Conservation (phyloP, 352 stramenopile genomes). For the Globisporangium viniferum region DNA sequence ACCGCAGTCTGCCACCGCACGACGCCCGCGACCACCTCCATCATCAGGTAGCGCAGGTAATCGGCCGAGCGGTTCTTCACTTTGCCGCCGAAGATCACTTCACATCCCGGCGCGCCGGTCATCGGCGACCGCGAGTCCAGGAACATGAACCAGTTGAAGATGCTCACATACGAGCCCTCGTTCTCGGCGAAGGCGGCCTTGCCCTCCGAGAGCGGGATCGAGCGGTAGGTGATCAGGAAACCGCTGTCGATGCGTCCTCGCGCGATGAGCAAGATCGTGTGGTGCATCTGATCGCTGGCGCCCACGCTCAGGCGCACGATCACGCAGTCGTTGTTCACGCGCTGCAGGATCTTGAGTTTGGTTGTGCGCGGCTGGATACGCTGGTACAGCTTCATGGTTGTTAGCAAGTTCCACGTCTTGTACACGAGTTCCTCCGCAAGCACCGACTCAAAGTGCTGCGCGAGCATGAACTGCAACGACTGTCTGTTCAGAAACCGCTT, state of each 20-base stretch:
- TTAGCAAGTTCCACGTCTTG: constrained; percentile 69
- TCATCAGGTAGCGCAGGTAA: constrained; percentile 64
- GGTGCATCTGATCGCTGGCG: constrained; percentile 31
- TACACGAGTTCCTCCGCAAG: constrained; percentile 50
- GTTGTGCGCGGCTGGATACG: constrained; percentile 61
- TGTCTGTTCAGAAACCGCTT: constrained; percentile 33
- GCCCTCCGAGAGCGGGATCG: constrained; percentile 45
- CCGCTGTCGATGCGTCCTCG: constrained; percentile 56
- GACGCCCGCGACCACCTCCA: constrained; percentile 58
- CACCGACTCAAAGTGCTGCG: constrained; percentile 48
- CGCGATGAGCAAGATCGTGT: constrained; percentile 57
- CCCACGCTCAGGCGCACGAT: constrained; percentile 52
- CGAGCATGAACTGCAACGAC: constrained; percentile 60
- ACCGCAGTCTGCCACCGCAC: constrained; percentile 68
- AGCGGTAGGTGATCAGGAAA: constrained; percentile 68
- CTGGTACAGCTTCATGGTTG: constrained; percentile 42
- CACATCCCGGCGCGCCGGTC: constrained; percentile 30
- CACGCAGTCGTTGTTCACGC: constrained; percentile 55
- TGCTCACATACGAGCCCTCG: constrained; percentile 54
- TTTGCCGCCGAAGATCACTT: constrained; percentile 64
- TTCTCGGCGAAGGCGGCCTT: constrained; percentile 39
- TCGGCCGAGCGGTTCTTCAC: constrained; percentile 46
- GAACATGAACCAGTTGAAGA: constrained; percentile 82
- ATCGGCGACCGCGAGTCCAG: constrained; percentile 26
- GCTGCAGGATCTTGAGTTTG: constrained; percentile 50